Base-by-base conservation (phyloP, 176 grass and related monocot species). In the Cenchrus fungigraminus region DNA sequence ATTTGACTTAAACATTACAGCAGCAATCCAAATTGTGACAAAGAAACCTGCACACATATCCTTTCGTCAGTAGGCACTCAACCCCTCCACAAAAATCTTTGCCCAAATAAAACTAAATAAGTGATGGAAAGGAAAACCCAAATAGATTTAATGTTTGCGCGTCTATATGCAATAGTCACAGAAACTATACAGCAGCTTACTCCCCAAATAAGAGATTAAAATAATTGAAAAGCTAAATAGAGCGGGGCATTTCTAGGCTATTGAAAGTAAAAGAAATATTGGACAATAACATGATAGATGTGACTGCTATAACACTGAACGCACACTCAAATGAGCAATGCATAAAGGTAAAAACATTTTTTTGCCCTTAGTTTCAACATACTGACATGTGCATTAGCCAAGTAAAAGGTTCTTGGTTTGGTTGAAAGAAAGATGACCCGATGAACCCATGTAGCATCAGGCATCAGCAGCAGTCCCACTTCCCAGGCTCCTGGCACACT, bases 1-100 rank as follows among this genome's bases (percentile, higher is more conserved):
- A 84, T 99, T 99, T 47, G 97, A 99, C 84, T 94, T 99, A 88
- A 99, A 99, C 97, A 99, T 96, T 77, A 99, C 92, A 75, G 86
- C 91, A 76, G 91, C 91, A 91, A 99, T 93, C 93, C 97, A 96
- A 89, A 96, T 96, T 40, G 97, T 96, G 68, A 99, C 78, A 78
- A 95, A 99, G 89, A 99, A 99, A 90, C 97, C 93, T 99, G 85
- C 79, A 88, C 6, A 84, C 29, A 71, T 86, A 57, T 64, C 50
- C 32, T 86, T 85, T 40, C 62, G 58, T 79, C 50, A 87, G 61
- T 84, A n/a, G 57, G 74, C 55, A 90, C n/a, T 77, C 9, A 65
- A 51, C 77, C 16, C 43, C 46, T 86, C 59, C 6, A 82, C 22
- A 46, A 42, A 13, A 40, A 77, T 32, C 25, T 28, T 89, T 76